Base-by-base conservation (phyloP, 768 basidiomycete species). In the Mrakia blollopis region DNA sequence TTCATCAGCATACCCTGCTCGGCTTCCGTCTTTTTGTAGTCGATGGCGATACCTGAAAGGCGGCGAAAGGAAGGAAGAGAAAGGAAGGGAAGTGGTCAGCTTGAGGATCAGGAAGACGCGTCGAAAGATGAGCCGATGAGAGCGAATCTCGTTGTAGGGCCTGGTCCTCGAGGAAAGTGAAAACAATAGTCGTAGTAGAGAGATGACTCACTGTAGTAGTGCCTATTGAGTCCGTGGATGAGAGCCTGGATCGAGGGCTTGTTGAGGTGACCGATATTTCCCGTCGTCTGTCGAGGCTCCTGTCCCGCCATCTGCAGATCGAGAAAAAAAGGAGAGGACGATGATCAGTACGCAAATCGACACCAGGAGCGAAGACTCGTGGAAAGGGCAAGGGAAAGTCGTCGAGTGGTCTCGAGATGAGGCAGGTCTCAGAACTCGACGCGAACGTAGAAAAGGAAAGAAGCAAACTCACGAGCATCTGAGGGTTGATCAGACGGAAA, bases 1-100 rank as follows among this genome's bases (percentile, higher is more conserved):
- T 98, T 99, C 91, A 98, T 93, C 80, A 99, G 85, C 97, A 99
- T 99, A 25, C 91, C 89, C 83, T 99, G 97, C 84, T 99, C 97
- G 3, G 96, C 88, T 83, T 98, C 96, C 39, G 95, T 98, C 87
- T 98, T 98, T 80, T 95, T 89, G 85, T 98, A 98, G 84, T 96
- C 94, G 79, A 99, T 96, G 10, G 91, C 94, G 79, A 99, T 94
- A 71, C 83, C 83, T 84, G 75, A 2, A 62, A 44, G 23, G 47
- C 2, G 16, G 47, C 44, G 44, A 44, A 35, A 25, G 6, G 16
- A 28, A 60, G 8, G 54, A 32, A 73, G 28, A 30, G 54, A 6
- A 21, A 14, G 41, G 11, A 5, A 50, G 47, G 47, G 35, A 37
- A 32, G 13, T 30, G 39, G 9, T 30, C 57, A 52, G 9, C 4